phyloP scores from a whole-genome alignment of 495 filamentous ascomycete species.

The Corynascus novoguineensis region DNA sequence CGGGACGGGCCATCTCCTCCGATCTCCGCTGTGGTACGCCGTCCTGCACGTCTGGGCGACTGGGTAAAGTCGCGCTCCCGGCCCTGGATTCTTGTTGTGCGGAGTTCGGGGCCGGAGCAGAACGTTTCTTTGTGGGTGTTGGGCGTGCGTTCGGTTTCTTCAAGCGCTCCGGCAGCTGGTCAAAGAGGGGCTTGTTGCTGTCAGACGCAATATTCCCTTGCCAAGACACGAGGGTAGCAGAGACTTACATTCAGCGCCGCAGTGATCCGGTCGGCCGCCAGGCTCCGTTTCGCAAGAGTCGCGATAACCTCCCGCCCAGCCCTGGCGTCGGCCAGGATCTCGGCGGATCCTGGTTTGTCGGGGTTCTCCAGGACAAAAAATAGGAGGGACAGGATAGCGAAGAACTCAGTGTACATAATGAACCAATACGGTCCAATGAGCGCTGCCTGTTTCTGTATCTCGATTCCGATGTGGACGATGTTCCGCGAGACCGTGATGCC shows the following conservation, averaged over 20 bases:
- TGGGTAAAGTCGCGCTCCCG: slow-evolving; percentile 23
- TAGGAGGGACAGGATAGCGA: slow-evolving; percentile 81
- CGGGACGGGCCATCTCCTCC: slow-evolving; percentile 47
- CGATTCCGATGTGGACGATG: slow-evolving; percentile 83
- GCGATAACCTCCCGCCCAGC: slow-evolving; percentile 78
- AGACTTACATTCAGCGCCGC: slow-evolving; percentile 60
- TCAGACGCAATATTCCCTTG: slow-evolving; percentile 1
- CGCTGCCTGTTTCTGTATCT: slow-evolving; percentile 78
- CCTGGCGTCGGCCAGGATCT: slow-evolving; percentile 75
- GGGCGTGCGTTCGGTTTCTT: slow-evolving; percentile 39
- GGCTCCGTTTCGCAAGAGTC: slow-evolving; percentile 70
- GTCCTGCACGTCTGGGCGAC: slow-evolving; percentile 25
- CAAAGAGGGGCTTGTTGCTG: slow-evolving; percentile 60
- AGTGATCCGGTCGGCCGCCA: slow-evolving; percentile 83
- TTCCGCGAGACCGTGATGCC: slow-evolving; percentile 89
- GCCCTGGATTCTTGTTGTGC: slow-evolving; percentile 42
- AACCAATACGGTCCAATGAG: slow-evolving; percentile 95
- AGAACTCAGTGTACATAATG: slow-evolving; percentile 92
- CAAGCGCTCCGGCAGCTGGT: slow-evolving; percentile 67
- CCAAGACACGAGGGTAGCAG: neutral
- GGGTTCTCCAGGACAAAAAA: slow-evolving; percentile 91
- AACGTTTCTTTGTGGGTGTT: slow-evolving; percentile 50
- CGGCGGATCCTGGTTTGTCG: slow-evolving; percentile 65
- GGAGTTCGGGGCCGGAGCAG: slow-evolving; percentile 52
- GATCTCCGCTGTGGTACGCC: slow-evolving; percentile 34